These are phyloP conservation scores for Fusarium sp. DNA, from an alignment of 2,329 filamentous ascomycete species.

Conservation along the genomic window DNA sequence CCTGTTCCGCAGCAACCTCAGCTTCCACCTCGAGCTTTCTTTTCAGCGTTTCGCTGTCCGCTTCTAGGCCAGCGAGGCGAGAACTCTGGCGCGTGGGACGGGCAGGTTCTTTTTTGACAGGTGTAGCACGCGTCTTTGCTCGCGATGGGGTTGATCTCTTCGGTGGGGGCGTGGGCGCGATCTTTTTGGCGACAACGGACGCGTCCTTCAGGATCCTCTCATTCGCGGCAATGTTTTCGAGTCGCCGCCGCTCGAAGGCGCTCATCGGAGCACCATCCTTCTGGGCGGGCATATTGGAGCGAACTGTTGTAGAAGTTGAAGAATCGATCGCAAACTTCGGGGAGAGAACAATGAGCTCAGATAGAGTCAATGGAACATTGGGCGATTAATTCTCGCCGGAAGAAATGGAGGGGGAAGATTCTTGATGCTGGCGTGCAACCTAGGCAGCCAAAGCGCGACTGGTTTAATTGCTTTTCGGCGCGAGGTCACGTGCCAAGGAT, in stretches of 20 bases:
- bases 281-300: constrained; percentile 61
- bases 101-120: constrained; percentile 63
- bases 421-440: constrained; percentile 39
- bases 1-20: constrained; percentile 58
- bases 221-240: constrained; percentile 90
- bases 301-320: background rate
- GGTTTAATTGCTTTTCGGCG: constrained; percentile 49
- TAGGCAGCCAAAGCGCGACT: constrained; percentile 38
- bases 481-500: constrained; percentile 51
- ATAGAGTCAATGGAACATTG: too few species aligned
- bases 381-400: background rate
- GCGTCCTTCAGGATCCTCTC: constrained; percentile 86
- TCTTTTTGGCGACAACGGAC: constrained; percentile 78
- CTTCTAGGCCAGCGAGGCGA: constrained; percentile 69
- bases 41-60: constrained; percentile 64
- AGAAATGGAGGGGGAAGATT: constrained; percentile 4
- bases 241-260: constrained; percentile 87
- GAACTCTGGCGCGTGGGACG: constrained; percentile 72
- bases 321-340: too few species aligned
- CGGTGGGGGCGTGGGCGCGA: constrained; percentile 70
- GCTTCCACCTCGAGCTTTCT: constrained; percentile 67
- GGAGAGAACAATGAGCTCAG: too few species aligned
- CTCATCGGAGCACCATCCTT: constrained; percentile 71
- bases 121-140: constrained; percentile 53
- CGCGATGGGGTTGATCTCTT: constrained; percentile 58